A percentile compares a stretch with the other conserved stretches of the same genome.
Conservation (phyloP, 2,329 filamentous ascomycete species). For the Pleomassaria siparia region DNA sequence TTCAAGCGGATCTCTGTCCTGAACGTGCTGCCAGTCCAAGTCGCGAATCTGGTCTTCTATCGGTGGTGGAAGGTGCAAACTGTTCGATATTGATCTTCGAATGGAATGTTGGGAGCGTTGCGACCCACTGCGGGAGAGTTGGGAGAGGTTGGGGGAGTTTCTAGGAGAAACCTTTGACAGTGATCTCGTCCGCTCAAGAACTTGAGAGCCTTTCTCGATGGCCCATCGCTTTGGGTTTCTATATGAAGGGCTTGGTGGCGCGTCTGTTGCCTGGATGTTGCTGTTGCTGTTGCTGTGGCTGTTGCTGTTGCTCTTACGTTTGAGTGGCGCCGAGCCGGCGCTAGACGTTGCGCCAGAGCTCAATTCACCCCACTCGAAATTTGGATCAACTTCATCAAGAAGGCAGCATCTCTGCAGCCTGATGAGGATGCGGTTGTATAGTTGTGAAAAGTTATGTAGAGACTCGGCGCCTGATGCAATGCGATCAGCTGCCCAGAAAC, state of each 20-base stretch:
- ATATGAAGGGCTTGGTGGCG: conserved; percentile 35
- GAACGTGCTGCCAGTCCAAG: conserved; percentile 30
- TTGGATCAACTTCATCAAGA: conserved; percentile 40
- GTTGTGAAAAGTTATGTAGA: conserved; percentile 34
- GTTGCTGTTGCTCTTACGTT: conserved; percentile 35
- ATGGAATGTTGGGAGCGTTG: conserved; percentile 36
- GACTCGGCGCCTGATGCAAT: conserved; percentile 28
- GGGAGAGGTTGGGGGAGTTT: conserved; percentile 28
- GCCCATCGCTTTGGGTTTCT: conserved; percentile 40
- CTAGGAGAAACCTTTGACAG: conserved; percentile 31
- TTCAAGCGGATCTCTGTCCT: conserved; percentile 27
- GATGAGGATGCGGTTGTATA: conserved; percentile 50
- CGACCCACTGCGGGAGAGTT: conserved; percentile 31
- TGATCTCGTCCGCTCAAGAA: conserved; percentile 37
- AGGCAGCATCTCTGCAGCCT: conserved; percentile 43
- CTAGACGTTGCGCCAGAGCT: conserved; percentile 24
- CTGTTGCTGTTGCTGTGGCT: conserved; percentile 34
- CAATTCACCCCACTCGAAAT: conserved; percentile 30
- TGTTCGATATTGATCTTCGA: conserved; percentile 35
- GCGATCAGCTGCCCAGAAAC: conserved; percentile 68
- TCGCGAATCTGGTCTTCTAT: conserved; percentile 26
- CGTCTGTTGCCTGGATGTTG: conserved; percentile 27
- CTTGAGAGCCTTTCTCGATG: conserved; percentile 37
- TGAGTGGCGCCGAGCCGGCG: conserved; percentile 26
- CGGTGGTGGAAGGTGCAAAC: conserved; percentile 31